Percentiles rank a stretch among this genome's conserved stretches.
Conservation (phyloP, 176 grass and related monocot genomes). For the Melocanna baccifera region DNA sequence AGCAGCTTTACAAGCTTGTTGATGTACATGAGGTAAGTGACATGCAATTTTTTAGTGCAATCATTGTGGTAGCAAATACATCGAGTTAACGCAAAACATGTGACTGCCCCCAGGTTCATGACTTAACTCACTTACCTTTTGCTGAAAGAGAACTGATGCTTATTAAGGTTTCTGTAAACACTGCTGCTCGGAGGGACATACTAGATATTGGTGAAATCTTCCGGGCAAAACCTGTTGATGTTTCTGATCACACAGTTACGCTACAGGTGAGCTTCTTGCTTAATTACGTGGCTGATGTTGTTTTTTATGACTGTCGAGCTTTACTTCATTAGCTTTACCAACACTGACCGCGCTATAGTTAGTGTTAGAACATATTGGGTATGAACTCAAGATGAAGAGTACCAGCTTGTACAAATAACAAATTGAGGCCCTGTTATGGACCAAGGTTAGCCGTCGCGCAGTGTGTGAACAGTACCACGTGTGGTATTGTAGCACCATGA, state of each 20-base stretch:
- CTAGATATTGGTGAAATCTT: constrained; percentile 93
- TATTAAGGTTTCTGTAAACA: constrained; percentile 90
- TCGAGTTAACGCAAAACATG: not conserved
- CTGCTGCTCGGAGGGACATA: constrained; percentile 82
- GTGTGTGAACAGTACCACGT: no score
- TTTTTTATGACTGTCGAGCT: not conserved
- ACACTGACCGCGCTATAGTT: not conserved
- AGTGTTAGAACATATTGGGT: not conserved
- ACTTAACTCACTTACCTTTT: constrained; percentile 85
- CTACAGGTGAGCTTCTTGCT: constrained; percentile 55
- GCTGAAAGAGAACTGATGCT: constrained; percentile 92
- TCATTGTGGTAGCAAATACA: not conserved
- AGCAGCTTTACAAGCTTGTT: constrained; percentile 86
- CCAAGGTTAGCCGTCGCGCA: no score
- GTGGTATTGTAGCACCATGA: no score
- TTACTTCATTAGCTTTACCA: not conserved
- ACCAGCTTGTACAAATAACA: not conserved
- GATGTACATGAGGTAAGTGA: constrained; percentile 75
- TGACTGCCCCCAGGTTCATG: constrained; percentile 54
- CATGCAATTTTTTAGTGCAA: not conserved
- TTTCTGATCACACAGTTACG: constrained; percentile 95
- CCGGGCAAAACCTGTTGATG: constrained; percentile 77
- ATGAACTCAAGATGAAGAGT: not conserved
- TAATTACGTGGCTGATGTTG: not conserved
- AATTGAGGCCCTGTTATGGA: not conserved